A percentile compares a stretch with the other conserved stretches of the same genome.
phyloP scores from a whole-genome alignment of 805 yeast genomes.

The Lipomyces oligophaga region DNA sequence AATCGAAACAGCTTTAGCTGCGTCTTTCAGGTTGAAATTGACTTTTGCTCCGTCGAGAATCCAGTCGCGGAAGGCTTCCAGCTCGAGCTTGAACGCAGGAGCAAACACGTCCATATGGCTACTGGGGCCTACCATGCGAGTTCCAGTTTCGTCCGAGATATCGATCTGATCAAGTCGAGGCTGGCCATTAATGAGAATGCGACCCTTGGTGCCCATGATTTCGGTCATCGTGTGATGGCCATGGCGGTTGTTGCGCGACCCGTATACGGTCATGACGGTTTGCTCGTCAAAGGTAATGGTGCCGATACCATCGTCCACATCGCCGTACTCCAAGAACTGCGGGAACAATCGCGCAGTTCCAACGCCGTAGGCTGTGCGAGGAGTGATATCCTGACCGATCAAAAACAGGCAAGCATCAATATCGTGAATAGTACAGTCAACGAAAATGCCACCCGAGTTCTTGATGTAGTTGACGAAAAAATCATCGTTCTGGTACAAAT shows the following conservation, averaged over 20 bases:
- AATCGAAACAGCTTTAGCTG: constrained; percentile 29
- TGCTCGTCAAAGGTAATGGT: constrained; percentile 26
- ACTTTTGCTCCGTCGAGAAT: constrained; percentile 9
- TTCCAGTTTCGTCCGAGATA: constrained; percentile 21
- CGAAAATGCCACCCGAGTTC: constrained; percentile 32
- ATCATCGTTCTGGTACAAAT: constrained; percentile 13
- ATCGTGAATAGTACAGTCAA: constrained; percentile 32
- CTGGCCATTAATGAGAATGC: constrained; percentile 25
- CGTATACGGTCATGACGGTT: constrained; percentile 22
- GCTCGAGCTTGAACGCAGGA: constrained; percentile 20
- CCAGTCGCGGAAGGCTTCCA: constrained; percentile 27
- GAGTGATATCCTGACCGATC: constrained; percentile 24
- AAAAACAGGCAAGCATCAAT: constrained; percentile 28
- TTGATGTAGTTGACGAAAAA: constrained; percentile 27
- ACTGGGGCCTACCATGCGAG: constrained; percentile 18
- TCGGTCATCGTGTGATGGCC: constrained; percentile 31
- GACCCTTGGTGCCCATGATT: constrained; percentile 31
- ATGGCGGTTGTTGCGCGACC: constrained; percentile 27
- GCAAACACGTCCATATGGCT: constrained; percentile 19
- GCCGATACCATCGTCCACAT: constrained; percentile 30
- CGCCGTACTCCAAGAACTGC: constrained; percentile 28
- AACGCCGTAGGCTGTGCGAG: constrained; percentile 24
- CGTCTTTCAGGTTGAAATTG: constrained; percentile 26
- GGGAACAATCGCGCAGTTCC: constrained; percentile 30
- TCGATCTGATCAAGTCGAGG: constrained; percentile 19